Evolutionary conservation across 1,284 basidiomycete genomes (phyloP), one percentile per base, ranked within the genome.

Genomic region (Takashimella koratensis): DNA sequence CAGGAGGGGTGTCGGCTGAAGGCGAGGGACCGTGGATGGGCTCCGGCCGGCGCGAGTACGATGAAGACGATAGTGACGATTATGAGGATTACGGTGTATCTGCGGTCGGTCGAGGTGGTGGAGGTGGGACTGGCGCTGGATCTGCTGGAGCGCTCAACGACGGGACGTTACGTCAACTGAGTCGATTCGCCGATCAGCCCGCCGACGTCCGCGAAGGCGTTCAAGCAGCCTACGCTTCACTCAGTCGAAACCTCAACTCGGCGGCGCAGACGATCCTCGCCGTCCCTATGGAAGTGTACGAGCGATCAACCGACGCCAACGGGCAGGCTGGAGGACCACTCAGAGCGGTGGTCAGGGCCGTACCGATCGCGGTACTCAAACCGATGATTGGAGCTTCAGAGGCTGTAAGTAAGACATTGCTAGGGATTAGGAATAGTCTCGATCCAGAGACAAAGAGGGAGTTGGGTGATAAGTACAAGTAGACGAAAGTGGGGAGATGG

Each of bases 201-300:
- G 77, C 77, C 22, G 85, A 88, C 65, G 81, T 96, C 46, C 83
- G 79, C 61, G 88, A 96, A 66, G 95, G 95, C 12, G 80, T 98
- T n/a, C 84, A 89, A 58, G 86, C 85, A 1, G 95, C 94, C 16
- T 96, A 97, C 75, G 83, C 80, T 66, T 92, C 89, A 63, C 74
- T 98, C 63, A 84, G 83, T 54, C 84, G 78, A 64, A 96, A 96
- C 74, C 73, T 98, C 53, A 89, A 87, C 60, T 88, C 88, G 26
- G 95, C 95, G 3, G 96, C 95, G 12, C 95, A 98, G 77, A 98
- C 96, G 0, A 98, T 98, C 60, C 81, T 98, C 25, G 95, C 96
- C 0, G 91, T 98, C 1, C 95, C 95, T 0, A 98, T 98, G 93
- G 96, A 98, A 73, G 92, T 97, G 16, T 97, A 98, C 66, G 95